These are phyloP conservation scores for Citrus inodora DNA, from an alignment of 345 rosid genomes.

Conservation along the genomic window DNA sequence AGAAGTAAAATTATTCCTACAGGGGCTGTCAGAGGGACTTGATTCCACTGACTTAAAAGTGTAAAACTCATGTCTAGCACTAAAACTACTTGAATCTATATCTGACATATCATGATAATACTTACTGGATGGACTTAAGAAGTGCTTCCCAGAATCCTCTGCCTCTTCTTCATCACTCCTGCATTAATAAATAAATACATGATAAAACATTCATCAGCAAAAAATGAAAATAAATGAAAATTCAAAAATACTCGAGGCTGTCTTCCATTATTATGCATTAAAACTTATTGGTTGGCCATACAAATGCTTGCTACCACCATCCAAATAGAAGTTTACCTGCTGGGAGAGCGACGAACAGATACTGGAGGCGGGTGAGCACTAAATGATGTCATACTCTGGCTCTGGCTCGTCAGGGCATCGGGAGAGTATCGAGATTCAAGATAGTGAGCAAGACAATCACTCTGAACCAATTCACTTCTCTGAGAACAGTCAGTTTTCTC, in stretches of 20 bases:
- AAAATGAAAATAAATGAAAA: background rate
- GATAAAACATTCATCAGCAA: background rate
- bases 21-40: conserved; percentile 88
- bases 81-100: conserved; percentile 77
- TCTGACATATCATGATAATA: conserved; percentile 59
- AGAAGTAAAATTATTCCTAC: conserved; percentile 79
- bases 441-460: conserved; percentile 38
- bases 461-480: conserved; percentile 26
- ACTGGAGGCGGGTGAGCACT: conserved; percentile 37
- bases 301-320: background rate
- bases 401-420: conserved; percentile 28
- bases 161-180: conserved; percentile 83
- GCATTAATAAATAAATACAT: conserved; percentile 25
- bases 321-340: conserved; percentile 47
- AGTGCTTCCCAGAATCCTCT: conserved; percentile 53
- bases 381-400: conserved; percentile 41
- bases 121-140: conserved; percentile 63
- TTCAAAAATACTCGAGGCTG: background rate
- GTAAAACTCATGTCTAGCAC: conserved; percentile 70
- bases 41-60: conserved; percentile 69
- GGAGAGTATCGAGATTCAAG: conserved; percentile 47
- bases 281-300: background rate
- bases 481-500: conserved; percentile 16
- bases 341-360: conserved; percentile 46
- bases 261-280: background rate